Percentiles rank a stretch among this genome's conserved stretches.
These are phyloP conservation scores for Syzygium syzygioides DNA, from an alignment of 441 rosid species.

Conservation along the genomic window DNA sequence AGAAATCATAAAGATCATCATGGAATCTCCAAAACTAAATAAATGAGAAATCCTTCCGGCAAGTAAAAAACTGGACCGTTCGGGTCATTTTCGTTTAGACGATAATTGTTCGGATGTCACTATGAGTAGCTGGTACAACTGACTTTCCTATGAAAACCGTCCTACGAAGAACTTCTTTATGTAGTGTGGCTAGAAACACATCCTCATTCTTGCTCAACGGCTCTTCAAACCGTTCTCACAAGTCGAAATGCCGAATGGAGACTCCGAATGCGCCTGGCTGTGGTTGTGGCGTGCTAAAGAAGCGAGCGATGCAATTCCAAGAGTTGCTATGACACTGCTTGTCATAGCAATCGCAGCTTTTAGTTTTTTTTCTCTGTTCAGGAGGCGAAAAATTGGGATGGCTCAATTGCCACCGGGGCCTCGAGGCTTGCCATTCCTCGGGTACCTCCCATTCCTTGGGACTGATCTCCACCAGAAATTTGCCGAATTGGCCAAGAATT, in stretches of 20 bases:
- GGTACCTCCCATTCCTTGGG: constrained; percentile 28
- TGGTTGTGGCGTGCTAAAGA: neutral
- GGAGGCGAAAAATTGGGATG: neutral
- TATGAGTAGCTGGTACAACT: neutral
- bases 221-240: neutral
- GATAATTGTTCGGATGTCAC: neutral
- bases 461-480: constrained; percentile 17
- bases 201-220: neutral
- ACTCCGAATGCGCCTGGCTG: neutral
- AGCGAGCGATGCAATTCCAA: neutral
- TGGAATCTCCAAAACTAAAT: neutral
- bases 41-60: neutral
- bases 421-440: constrained; percentile 20
- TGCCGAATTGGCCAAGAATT: constrained; percentile 5
- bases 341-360: neutral
- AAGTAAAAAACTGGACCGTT: neutral
- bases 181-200: neutral
- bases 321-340: neutral
- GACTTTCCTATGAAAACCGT: neutral
- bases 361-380: neutral
- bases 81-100: too few relatives aligned
- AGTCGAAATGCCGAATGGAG: neutral
- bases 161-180: neutral
- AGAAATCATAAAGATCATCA: neutral
- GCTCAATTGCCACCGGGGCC: constrained; percentile 22